These are phyloP conservation scores for Capsicum chinense DNA, from an alignment of 257 asterid species.

Conservation along the genomic window DNA sequence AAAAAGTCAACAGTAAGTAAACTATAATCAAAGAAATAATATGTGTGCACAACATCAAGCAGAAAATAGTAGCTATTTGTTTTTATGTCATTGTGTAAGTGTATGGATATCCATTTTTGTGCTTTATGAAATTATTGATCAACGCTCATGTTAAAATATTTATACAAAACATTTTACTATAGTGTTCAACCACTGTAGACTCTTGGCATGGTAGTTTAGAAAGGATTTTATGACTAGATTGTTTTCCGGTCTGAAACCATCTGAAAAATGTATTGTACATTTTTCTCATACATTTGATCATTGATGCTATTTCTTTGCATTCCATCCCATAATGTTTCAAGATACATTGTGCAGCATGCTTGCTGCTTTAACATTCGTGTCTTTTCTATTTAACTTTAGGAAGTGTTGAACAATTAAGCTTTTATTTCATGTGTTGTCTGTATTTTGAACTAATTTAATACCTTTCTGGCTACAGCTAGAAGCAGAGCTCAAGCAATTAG, in stretches of 20 bases:
- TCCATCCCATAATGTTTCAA: background rate
- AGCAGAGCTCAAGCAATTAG: constrained; percentile 81
- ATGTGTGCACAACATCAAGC: background rate
- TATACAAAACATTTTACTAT: background rate
- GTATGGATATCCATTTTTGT: background rate
- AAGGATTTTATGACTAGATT: background rate
- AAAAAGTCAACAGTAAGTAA: background rate
- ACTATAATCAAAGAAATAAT: background rate
- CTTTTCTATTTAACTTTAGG: background rate
- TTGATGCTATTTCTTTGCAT: background rate
- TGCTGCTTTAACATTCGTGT: background rate
- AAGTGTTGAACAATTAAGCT: constrained; percentile 20
- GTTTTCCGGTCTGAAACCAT: background rate
- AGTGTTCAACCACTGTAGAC: background rate
- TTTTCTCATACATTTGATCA: background rate
- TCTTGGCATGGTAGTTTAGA: background rate
- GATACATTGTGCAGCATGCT: background rate
- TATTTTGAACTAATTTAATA: constrained; percentile 24
- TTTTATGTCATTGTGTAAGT: background rate
- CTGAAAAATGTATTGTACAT: background rate
- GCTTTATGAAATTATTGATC: background rate
- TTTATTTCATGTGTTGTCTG: constrained; percentile 30
- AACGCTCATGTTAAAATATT: background rate
- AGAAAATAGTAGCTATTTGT: background rate
- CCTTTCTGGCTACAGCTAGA: constrained; percentile 66